A percentile compares a stretch with the other conserved stretches of the same genome.
These are phyloP conservation scores for Cupressus sempervirens DNA, from an alignment of 75 land plant genomes.

Conservation along the genomic window DNA sequence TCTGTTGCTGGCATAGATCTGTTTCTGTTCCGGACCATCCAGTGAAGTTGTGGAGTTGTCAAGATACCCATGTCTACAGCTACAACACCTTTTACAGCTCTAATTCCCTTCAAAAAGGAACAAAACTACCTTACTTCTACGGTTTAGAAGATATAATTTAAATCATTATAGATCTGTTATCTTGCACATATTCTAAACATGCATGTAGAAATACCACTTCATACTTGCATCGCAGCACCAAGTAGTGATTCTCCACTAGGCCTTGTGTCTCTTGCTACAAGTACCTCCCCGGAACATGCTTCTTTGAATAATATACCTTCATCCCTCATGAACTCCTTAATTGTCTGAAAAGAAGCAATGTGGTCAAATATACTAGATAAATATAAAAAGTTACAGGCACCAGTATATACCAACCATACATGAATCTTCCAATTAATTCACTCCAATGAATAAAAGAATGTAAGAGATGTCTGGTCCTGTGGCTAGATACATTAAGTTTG, in stretches of 20 bases:
- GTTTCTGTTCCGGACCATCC: conserved; percentile 89
- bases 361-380: not conserved
- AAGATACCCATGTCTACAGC: conserved; percentile 71
- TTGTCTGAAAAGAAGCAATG: conserved; percentile 32
- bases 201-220: not conserved
- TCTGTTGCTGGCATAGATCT: conserved; percentile 66
- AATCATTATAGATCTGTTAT: not conserved
- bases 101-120: conserved; percentile 56
- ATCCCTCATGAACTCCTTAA: conserved; percentile 61
- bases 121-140: not conserved
- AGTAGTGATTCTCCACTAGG: conserved; percentile 84
- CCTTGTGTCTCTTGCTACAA: conserved; percentile 92
- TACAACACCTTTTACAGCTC: conserved; percentile 59
- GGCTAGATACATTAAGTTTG: not conserved
- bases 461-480: not conserved
- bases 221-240: conserved; percentile 74
- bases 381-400: not conserved
- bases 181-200: conserved; percentile 5
- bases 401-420: not conserved
- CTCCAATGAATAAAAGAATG: not conserved
- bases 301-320: conserved; percentile 45
- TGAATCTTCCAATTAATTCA: not conserved
- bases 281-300: conserved; percentile 36
- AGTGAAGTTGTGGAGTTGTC: conserved; percentile 95
- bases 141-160: not conserved